Evolutionary conservation across 2,329 filamentous ascomycete genomes (phyloP).

Genomic region (Ophiostoma novo-ulmi): DNA sequence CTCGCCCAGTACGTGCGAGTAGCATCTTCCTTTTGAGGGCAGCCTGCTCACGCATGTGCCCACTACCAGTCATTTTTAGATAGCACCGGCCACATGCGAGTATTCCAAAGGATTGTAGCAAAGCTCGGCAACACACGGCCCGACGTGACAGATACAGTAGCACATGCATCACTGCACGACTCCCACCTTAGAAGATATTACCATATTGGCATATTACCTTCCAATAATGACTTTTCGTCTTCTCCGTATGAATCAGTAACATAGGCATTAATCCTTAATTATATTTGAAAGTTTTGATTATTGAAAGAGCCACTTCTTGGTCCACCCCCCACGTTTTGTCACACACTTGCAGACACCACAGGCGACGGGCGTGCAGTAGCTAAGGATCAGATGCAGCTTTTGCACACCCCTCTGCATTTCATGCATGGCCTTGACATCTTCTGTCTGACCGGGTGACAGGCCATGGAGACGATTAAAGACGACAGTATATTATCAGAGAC

Average conservation of each 20-base stretch:
- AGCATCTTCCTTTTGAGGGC: neutral
- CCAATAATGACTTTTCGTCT: neutral
- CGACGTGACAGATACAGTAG: neutral
- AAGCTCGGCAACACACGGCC: no score
- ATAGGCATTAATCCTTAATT: neutral
- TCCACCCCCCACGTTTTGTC: neutral
- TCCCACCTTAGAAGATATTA: neutral
- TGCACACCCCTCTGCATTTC: neutral
- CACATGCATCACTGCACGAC: neutral
- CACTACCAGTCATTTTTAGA: no score
- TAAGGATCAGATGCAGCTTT: neutral
- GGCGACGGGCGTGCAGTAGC: neutral
- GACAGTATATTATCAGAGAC: neutral
- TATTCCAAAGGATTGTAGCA: neutral
- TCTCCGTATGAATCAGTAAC: neutral
- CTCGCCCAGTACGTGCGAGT: neutral
- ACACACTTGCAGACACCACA: conserved; percentile 2
- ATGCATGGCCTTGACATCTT: conserved; percentile 8
- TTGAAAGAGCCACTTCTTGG: neutral
- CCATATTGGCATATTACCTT: neutral
- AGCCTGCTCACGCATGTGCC: no score
- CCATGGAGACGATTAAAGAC: neutral
- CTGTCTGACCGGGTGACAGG: neutral
- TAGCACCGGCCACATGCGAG: neutral
- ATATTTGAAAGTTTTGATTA: neutral